Evolutionary conservation across 148 eudicot genomes (phyloP).

Genomic region (Cornus controversa): DNA sequence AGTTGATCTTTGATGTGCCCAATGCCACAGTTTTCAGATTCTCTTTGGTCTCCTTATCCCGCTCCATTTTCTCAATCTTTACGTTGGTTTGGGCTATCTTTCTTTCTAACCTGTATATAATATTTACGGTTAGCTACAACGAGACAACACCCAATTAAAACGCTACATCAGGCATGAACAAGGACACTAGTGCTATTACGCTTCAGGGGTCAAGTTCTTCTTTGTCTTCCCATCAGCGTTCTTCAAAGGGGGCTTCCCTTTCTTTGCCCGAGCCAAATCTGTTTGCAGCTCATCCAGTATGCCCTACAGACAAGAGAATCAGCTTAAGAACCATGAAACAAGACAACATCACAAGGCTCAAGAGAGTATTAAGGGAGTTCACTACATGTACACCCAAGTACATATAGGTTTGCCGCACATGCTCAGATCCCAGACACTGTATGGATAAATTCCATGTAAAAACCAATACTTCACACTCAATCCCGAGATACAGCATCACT

Average conservation of each 20-base stretch:
- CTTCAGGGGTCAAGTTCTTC: constrained; percentile 77
- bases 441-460: background rate
- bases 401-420: background rate
- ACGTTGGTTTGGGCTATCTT: constrained; percentile 70
- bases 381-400: background rate
- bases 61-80: constrained; percentile 76
- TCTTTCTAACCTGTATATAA: constrained; percentile 62
- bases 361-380: background rate
- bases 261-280: constrained; percentile 79
- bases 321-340: constrained; percentile 6
- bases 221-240: constrained; percentile 70
- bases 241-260: constrained; percentile 85
- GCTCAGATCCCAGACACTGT: background rate
- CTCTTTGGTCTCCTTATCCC: constrained; percentile 79
- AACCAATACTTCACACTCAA: background rate
- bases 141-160: background rate
- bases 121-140: constrained; percentile 16
- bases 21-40: constrained; percentile 96
- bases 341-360: background rate
- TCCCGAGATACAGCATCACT: background rate
- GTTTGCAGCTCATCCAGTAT: constrained; percentile 55
- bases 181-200: constrained; percentile 41
- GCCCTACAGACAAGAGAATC: constrained; percentile 37
- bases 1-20: constrained; percentile 97
- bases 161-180: constrained; percentile 3